Percentiles rank a stretch among this genome's conserved stretches.
Evolutionary conservation across 1,284 basidiomycete genomes (phyloP).

Genomic region (Tilletia setariae): DNA sequence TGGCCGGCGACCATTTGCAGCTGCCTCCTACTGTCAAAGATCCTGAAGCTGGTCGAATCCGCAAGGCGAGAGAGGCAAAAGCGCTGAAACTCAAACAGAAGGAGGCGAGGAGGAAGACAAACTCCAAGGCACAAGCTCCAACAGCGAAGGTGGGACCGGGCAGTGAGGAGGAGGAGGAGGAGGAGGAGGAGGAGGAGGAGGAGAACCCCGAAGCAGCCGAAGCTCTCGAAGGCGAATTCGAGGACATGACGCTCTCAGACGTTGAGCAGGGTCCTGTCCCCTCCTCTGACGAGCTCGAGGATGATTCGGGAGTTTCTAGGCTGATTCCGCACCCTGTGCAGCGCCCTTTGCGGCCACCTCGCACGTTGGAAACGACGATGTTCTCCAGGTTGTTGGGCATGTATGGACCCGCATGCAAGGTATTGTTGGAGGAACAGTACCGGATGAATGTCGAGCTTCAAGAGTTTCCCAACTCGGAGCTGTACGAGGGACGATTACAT

Average conservation of each 20-base stretch:
- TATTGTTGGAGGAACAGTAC: slow-evolving; percentile 67
- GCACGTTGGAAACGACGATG: slow-evolving; percentile 78
- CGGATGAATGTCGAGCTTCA: slow-evolving; percentile 85
- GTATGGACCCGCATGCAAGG: slow-evolving; percentile 78
- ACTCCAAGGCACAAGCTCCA: background rate
- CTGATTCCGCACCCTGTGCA: background rate
- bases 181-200: slow-evolving; percentile 18
- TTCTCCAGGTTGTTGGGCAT: slow-evolving; percentile 85
- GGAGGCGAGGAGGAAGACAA: slow-evolving; percentile 1
- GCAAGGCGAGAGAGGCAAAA: slow-evolving; percentile 21
- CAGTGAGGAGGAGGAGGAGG: slow-evolving; percentile 19
- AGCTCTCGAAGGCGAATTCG: background rate
- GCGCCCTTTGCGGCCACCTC: slow-evolving; percentile 63
- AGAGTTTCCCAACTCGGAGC: slow-evolving; percentile 74
- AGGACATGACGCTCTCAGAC: slow-evolving; percentile 11
- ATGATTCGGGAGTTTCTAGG: background rate
- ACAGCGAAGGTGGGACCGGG: background rate
- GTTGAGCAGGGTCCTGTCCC: background rate
- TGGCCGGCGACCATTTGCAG: slow-evolving; percentile 58
- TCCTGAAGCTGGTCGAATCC: slow-evolving; percentile 16
- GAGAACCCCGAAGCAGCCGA: background rate
- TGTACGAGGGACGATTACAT: slow-evolving; percentile 72
- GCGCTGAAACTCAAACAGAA: slow-evolving; percentile 21
- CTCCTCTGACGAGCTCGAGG: background rate
- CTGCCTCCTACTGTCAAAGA: slow-evolving; percentile 79